phyloP scores from a whole-genome alignment of 345 rosid genomes.

The Rubroshorea leprosula region DNA sequence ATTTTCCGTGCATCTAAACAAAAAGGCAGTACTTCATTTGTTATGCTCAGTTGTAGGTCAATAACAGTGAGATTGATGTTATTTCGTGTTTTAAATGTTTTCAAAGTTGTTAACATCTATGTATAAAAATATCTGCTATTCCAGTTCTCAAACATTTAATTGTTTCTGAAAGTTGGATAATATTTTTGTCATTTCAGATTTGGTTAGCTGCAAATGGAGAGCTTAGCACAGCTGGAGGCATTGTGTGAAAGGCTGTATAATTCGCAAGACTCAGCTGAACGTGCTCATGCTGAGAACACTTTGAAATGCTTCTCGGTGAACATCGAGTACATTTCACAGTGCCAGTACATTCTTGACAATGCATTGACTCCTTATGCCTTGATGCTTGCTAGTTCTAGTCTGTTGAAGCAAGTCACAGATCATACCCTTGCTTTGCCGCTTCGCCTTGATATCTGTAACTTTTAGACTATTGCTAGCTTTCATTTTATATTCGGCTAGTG shows the following conservation, averaged over 20 bases:
- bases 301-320: conserved; percentile 85
- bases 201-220: conserved; percentile 61
- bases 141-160: neutral
- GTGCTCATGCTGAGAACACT: conserved; percentile 91
- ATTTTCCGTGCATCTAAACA: no score
- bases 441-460: conserved; percentile 87
- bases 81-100: neutral
- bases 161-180: neutral
- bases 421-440: conserved; percentile 79
- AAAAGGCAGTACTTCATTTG: no score
- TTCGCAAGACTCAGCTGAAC: conserved; percentile 86
- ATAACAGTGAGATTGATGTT: neutral
- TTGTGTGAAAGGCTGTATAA: conserved; percentile 91
- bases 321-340: conserved; percentile 85
- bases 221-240: conserved; percentile 95
- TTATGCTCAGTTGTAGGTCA: no score
- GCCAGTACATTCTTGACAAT: conserved; percentile 96
- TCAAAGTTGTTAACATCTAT: neutral
- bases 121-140: neutral
- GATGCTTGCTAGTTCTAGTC: conserved; percentile 99
- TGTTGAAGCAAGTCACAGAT: conserved; percentile 93
- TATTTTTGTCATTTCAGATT: conserved; percentile 23
- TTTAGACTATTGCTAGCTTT: neutral
- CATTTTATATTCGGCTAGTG: neutral
- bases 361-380: conserved; percentile 91